Conservation (phyloP, 2,329 filamentous ascomycete species). For the Aspergillus novoparasiticus region DNA sequence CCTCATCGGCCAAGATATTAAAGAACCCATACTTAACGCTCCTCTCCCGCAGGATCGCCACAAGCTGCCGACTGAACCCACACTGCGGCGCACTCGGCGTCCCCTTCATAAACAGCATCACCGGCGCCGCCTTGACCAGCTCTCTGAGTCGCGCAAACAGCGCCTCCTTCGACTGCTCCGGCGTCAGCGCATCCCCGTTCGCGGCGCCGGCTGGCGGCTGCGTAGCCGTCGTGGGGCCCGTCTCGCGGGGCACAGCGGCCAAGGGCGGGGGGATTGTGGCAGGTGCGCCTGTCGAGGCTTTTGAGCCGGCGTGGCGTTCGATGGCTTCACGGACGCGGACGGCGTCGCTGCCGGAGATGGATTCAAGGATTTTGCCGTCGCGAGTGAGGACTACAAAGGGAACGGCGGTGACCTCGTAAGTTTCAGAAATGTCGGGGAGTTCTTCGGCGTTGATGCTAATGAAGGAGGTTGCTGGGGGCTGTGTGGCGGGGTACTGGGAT, state of each 20-base stretch:
- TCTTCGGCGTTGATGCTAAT: constrained; percentile 93
- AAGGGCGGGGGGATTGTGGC: constrained; percentile 43
- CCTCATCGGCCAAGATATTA: constrained; percentile 96
- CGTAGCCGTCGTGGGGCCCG: constrained; percentile 33
- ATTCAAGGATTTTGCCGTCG: constrained; percentile 74
- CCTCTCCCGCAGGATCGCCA: constrained; percentile 82
- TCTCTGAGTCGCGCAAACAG: constrained; percentile 78
- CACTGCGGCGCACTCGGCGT: constrained; percentile 85
- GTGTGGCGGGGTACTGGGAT: constrained; percentile 73
- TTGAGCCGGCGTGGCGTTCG: constrained; percentile 71
- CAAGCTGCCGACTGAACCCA: constrained; percentile 89
- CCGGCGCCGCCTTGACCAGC: constrained; percentile 89
- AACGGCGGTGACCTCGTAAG: constrained; percentile 91
- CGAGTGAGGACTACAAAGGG: constrained; percentile 86
- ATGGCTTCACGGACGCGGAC: constrained; percentile 82
- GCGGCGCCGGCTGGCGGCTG: constrained; percentile 29
- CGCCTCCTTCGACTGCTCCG: constrained; percentile 75
- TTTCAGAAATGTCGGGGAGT: constrained; percentile 84
- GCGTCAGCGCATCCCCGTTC: constrained; percentile 28
- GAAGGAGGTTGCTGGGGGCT: constrained; percentile 73
- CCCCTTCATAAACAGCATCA: constrained; percentile 99
- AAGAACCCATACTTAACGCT: constrained; percentile 98
- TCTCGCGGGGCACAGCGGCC: constrained; percentile 42
- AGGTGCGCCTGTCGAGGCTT: constrained; percentile 33
- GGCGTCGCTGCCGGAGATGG: constrained; percentile 86